These are phyloP conservation scores for Trifolium dubium DNA, from an alignment of 306 rosid species.

Conservation along the genomic window DNA sequence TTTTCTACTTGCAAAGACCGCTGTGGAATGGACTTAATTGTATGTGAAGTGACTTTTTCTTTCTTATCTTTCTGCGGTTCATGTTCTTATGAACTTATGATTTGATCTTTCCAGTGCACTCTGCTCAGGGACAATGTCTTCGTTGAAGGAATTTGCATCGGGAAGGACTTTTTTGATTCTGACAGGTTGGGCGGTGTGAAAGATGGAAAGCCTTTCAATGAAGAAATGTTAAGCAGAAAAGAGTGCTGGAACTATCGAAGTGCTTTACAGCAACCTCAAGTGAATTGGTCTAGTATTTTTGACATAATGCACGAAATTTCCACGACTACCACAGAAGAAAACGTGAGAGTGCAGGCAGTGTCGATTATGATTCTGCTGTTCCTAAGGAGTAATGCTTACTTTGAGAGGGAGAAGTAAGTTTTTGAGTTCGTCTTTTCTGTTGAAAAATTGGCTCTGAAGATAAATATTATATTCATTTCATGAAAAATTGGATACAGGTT, in stretches of 20 bases:
- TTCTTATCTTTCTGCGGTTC: slow-evolving; percentile 32
- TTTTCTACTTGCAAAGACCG: background rate
- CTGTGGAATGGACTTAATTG: slow-evolving; percentile 35
- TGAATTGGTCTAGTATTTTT: slow-evolving; percentile 69
- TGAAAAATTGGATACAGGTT: slow-evolving; percentile 59
- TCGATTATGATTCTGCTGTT: slow-evolving; percentile 70
- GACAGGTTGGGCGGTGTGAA: slow-evolving; percentile 45
- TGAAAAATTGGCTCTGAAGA: slow-evolving; percentile 31
- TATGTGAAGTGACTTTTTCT: slow-evolving; percentile 12
- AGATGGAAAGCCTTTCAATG: slow-evolving; percentile 42
- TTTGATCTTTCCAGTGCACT: slow-evolving; percentile 99
- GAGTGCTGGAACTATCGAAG: slow-evolving; percentile 50
- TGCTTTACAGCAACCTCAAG: slow-evolving; percentile 52
- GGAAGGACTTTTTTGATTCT: slow-evolving; percentile 51
- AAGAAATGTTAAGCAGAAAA: slow-evolving; percentile 48
- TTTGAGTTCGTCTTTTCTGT: slow-evolving; percentile 31
- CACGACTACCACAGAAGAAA: slow-evolving; percentile 61
- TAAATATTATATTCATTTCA: slow-evolving; percentile 13
- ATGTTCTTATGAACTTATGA: slow-evolving; percentile 86
- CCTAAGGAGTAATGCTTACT: slow-evolving; percentile 59
- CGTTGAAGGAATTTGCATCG: slow-evolving; percentile 56
- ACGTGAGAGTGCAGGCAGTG: slow-evolving; percentile 67
- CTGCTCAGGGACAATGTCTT: slow-evolving; percentile 93
- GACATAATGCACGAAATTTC: slow-evolving; percentile 64
- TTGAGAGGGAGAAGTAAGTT: slow-evolving; percentile 80